Conservation (phyloP, 2,329 filamentous ascomycete genomes). For the Nakataea oryzae region DNA sequence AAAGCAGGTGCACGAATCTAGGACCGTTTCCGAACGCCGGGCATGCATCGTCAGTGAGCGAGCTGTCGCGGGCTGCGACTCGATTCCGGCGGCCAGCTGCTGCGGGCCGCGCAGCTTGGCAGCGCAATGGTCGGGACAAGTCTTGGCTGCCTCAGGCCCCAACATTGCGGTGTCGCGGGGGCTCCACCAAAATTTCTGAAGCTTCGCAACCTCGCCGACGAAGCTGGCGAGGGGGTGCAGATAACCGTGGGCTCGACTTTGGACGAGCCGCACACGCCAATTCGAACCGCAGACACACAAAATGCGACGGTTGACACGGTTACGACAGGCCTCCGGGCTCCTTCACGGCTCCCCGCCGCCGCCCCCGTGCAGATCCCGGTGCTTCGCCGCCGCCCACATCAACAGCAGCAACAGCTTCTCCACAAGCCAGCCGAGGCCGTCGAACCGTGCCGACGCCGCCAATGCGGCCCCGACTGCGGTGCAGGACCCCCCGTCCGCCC, state of each 20-base stretch:
- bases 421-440: background rate
- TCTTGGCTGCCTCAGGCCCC: conserved; percentile 1
- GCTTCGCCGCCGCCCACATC: background rate
- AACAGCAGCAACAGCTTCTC: background rate
- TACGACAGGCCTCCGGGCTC: conserved; percentile 12
- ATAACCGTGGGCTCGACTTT: background rate
- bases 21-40: background rate
- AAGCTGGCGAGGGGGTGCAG: background rate
- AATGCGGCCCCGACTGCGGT: background rate
- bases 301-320: conserved; percentile 32
- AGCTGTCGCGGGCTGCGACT: too few species aligned
- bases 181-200: conserved; percentile 3
- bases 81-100: too few species aligned
- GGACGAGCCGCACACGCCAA: background rate
- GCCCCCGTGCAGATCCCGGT: background rate
- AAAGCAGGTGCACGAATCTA: background rate
- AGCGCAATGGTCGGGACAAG: background rate
- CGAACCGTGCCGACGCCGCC: background rate
- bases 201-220: background rate
- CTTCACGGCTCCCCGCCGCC: background rate
- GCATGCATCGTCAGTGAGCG: too few species aligned
- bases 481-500: background rate
- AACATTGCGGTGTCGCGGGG: background rate
- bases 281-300: conserved; percentile 5
- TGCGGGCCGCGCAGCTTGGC: too few species aligned